A percentile compares a stretch with the other conserved stretches of the same genome.
Evolutionary conservation across 1,139 yeast genomes (phyloP).

Genomic region (Blastobotrys serpentis): DNA sequence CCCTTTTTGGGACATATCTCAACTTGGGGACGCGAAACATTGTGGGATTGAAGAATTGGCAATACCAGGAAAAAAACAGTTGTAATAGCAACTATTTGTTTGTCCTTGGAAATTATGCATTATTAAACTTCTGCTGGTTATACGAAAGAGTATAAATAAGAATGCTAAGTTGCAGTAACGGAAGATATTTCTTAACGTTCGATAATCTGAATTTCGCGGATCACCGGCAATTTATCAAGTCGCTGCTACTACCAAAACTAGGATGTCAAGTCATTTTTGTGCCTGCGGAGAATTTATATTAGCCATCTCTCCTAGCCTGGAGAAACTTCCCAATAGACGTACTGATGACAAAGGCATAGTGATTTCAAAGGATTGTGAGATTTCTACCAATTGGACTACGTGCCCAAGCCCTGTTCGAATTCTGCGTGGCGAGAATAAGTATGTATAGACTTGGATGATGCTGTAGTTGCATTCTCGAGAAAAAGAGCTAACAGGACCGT

Average conservation of each 20-base stretch:
- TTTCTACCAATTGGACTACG: neutral
- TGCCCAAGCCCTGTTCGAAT: neutral
- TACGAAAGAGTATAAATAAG: too few species aligned
- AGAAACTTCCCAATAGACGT: neutral
- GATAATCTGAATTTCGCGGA: neutral
- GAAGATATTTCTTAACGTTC: neutral
- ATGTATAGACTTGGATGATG: too few species aligned
- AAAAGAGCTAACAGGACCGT: too few species aligned
- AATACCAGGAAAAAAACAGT: too few species aligned
- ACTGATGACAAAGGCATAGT: neutral
- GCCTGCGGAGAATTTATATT: constrained; percentile 2
- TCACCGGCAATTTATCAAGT: neutral
- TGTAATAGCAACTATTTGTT: too few species aligned
- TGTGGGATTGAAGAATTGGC: too few species aligned
- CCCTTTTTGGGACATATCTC: neutral
- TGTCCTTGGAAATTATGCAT: too few species aligned
- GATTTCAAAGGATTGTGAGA: constrained; percentile 1
- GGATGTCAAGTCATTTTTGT: neutral
- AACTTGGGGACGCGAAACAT: neutral
- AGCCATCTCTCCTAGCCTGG: neutral
- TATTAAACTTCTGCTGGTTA: too few species aligned
- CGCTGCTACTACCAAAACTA: neutral
- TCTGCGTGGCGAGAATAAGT: neutral
- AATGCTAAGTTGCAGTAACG: too few species aligned
- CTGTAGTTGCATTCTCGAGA: too few species aligned